Conservation (phyloP, 371 early-diverging fungal genomes). For the Sanchytrium tribonematis region DNA sequence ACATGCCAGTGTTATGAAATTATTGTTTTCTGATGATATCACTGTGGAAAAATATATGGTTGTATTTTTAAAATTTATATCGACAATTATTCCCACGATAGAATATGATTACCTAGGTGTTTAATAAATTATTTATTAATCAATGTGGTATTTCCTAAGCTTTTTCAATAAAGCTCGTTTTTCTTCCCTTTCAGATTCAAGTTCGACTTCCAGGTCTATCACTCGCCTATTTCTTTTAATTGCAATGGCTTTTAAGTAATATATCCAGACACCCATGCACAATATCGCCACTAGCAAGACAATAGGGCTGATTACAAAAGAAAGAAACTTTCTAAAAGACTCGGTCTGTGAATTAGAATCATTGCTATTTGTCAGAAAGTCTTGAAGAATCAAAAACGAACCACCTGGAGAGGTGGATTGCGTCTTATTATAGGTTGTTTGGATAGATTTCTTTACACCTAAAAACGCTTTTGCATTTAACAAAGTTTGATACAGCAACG, state of each 20-base stretch:
- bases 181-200: not conserved
- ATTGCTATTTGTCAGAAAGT: not conserved
- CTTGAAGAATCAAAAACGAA: not conserved
- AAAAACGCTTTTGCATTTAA: no score
- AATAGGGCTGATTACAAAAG: not conserved
- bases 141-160: not conserved
- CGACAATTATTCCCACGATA: conserved; percentile 76
- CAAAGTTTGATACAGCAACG: no score
- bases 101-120: conserved; percentile 54
- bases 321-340: not conserved
- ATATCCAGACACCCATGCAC: not conserved
- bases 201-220: not conserved
- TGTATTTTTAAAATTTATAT: conserved; percentile 83
- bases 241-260: not conserved
- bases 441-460: not conserved
- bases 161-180: not conserved
- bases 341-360: not conserved
- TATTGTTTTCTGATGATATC: conserved; percentile 25
- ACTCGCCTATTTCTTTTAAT: not conserved
- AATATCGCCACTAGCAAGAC: not conserved
- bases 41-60: conserved; percentile 32
- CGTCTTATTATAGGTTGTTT: not conserved
- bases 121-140: not conserved
- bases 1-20: conserved; percentile 91
- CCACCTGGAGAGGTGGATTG: not conserved